These are phyloP conservation scores for Hanseniaspora gamundiae DNA, from an alignment of 1,139 yeast genomes.

Conservation along the genomic window DNA sequence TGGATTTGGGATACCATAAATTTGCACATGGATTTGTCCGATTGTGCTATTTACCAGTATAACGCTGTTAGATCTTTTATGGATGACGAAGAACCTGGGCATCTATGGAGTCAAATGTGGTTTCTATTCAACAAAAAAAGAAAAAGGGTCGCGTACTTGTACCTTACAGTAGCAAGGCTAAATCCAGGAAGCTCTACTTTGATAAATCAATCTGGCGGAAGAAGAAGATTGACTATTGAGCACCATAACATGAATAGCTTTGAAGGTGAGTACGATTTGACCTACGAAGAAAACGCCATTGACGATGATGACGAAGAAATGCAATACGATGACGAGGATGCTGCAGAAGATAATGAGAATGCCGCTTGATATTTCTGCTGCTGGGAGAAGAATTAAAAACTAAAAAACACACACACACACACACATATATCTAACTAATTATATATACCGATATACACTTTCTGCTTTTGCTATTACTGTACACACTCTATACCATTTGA, in stretches of 20 bases:
- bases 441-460: no score
- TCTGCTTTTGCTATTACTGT: not conserved
- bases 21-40: slow-evolving; percentile 67
- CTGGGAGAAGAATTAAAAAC: not conserved
- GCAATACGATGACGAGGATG: slow-evolving; percentile 15
- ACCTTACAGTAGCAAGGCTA: slow-evolving; percentile 34
- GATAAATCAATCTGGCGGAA: slow-evolving; percentile 13
- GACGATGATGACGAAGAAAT: slow-evolving; percentile 17
- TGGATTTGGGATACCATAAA: slow-evolving; percentile 89
- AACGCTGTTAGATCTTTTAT: slow-evolving; percentile 72
- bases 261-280: slow-evolving; percentile 39
- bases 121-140: slow-evolving; percentile 83
- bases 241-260: slow-evolving; percentile 24
- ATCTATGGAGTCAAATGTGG: slow-evolving; percentile 83
- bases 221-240: slow-evolving; percentile 24
- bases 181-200: slow-evolving; percentile 22
- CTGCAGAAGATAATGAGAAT: slow-evolving; percentile 4
- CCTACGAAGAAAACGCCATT: slow-evolving; percentile 11
- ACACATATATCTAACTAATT: no score
- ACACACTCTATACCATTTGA: slow-evolving; percentile 20
- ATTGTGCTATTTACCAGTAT: slow-evolving; percentile 63
- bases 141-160: slow-evolving; percentile 81
- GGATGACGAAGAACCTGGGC: slow-evolving; percentile 39
- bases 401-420: not conserved
- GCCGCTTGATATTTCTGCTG: not conserved